A percentile compares a stretch with the other conserved stretches of the same genome.
Evolutionary conservation across 345 rosid genomes (phyloP).

Genomic region (Brassica cretica): DNA sequence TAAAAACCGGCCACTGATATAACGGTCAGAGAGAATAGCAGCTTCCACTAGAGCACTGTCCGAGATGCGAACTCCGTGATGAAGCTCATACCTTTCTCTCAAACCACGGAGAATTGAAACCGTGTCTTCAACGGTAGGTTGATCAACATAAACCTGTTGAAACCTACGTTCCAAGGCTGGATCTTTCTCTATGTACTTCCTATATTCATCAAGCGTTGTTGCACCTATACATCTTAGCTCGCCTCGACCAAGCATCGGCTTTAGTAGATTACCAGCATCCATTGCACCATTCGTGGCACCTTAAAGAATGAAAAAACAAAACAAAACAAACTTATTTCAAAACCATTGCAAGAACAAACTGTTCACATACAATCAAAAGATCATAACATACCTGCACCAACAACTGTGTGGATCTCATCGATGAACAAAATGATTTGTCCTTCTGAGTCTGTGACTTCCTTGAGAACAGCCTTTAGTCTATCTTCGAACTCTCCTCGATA

Average conservation of each 20-base stretch:
- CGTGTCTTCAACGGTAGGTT: constrained; percentile 90
- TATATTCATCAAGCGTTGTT: constrained; percentile 92
- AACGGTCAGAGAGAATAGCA: constrained; percentile 93
- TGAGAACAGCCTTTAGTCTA: constrained; percentile 94
- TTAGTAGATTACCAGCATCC: constrained; percentile 98
- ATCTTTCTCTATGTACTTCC: constrained; percentile 97
- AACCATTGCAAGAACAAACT: background rate
- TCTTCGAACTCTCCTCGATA: constrained; percentile 98
- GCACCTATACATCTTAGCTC: constrained; percentile 97
- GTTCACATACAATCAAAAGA: no score
- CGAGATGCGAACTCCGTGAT: constrained; percentile 97
- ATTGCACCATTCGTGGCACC: constrained; percentile 99
- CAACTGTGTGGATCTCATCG: constrained; percentile 99
- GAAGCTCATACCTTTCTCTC: constrained; percentile 98
- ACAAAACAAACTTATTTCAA: background rate
- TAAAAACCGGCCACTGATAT: constrained; percentile 94
- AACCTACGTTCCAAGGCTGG: constrained; percentile 99
- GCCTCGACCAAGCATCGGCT: constrained; percentile 99
- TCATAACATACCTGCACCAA: constrained; percentile 79
- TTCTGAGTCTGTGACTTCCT: constrained; percentile 94
- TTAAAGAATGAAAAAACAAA: constrained; percentile 35
- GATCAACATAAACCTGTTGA: constrained; percentile 98
- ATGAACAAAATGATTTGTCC: constrained; percentile 91
- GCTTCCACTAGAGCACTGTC: constrained; percentile 98
- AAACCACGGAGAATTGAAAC: constrained; percentile 91